These are phyloP conservation scores for Penicillium paxilli DNA, from an alignment of 495 filamentous ascomycete genomes.

Conservation along the genomic window DNA sequence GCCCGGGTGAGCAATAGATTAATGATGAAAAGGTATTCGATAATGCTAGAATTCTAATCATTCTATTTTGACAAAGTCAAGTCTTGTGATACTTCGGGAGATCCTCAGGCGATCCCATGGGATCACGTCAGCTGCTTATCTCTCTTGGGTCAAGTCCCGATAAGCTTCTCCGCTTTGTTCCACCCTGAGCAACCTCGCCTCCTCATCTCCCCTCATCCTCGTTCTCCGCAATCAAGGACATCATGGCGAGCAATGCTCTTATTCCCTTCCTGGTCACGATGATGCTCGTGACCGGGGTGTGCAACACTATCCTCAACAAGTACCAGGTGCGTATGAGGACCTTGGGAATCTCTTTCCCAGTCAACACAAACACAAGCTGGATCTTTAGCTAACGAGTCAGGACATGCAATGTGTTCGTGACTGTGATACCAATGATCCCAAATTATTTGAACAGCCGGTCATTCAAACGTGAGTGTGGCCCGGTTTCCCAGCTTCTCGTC, in stretches of 20 bases:
- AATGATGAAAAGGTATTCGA: too few species aligned
- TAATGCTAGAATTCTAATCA: too few species aligned
- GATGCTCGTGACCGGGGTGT: slow-evolving; percentile 91
- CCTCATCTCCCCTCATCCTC: slow-evolving; percentile 6
- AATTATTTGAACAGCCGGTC: slow-evolving; percentile 89
- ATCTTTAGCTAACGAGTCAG: slow-evolving; percentile 40
- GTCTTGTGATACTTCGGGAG: not conserved
- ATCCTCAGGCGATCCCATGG: not conserved
- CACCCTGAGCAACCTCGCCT: slow-evolving; percentile 2
- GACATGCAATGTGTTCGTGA: slow-evolving; percentile 95
- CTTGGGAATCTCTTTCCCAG: not conserved
- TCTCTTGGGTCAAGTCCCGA: slow-evolving; percentile 2
- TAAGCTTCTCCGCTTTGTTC: slow-evolving; percentile 24
- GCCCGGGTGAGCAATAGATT: too few species aligned
- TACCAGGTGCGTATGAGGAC: slow-evolving; percentile 64
- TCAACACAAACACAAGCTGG: not conserved
- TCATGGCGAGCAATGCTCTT: slow-evolving; percentile 58
- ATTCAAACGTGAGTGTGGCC: slow-evolving; percentile 73
- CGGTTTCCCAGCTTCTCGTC: not conserved
- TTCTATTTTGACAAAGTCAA: too few species aligned
- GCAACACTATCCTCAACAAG: slow-evolving; percentile 96
- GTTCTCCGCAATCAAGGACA: slow-evolving; percentile 4
- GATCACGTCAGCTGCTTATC: slow-evolving; percentile 23
- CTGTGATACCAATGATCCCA: slow-evolving; percentile 76
- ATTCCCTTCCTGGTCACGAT: slow-evolving; percentile 85